Percentiles rank a stretch among this genome's conserved stretches.
These are phyloP conservation scores for Fragaria iinumae DNA, from an alignment of 306 rosid species.

Conservation along the genomic window DNA sequence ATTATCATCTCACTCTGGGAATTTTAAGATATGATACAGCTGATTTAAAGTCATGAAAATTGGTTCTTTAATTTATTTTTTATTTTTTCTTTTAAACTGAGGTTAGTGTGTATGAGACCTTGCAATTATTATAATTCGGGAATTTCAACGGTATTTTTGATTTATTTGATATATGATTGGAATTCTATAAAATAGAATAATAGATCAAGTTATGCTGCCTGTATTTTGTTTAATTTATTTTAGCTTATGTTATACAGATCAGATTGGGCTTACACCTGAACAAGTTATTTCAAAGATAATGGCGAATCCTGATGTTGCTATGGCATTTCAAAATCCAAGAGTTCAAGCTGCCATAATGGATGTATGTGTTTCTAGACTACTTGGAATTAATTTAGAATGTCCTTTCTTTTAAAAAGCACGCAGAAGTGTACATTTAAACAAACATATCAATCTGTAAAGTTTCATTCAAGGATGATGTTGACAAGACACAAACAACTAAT, in stretches of 20 bases:
- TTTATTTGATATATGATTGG: neutral
- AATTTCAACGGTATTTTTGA: neutral
- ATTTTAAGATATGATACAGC: neutral
- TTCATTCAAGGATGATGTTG: neutral
- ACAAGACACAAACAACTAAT: neutral
- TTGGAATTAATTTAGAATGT: neutral
- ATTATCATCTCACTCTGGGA: neutral
- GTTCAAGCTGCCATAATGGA: conserved; percentile 99
- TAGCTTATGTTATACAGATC: conserved; percentile 55
- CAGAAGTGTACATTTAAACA: neutral
- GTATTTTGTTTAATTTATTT: conserved; percentile 4
- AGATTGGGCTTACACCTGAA: conserved; percentile 95
- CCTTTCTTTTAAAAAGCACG: neutral
- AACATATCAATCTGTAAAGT: neutral
- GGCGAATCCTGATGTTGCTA: conserved; percentile 93
- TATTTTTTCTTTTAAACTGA: neutral
- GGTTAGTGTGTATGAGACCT: neutral
- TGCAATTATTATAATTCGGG: neutral
- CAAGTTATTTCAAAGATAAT: conserved; percentile 91
- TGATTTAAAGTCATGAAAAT: neutral
- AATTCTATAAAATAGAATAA: neutral
- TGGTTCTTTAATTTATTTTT: neutral
- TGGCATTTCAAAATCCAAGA: conserved; percentile 98
- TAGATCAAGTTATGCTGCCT: neutral
- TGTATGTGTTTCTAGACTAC: conserved; percentile 45